Conservation (phyloP, 345 rosid genomes). For the Salix exigua region DNA sequence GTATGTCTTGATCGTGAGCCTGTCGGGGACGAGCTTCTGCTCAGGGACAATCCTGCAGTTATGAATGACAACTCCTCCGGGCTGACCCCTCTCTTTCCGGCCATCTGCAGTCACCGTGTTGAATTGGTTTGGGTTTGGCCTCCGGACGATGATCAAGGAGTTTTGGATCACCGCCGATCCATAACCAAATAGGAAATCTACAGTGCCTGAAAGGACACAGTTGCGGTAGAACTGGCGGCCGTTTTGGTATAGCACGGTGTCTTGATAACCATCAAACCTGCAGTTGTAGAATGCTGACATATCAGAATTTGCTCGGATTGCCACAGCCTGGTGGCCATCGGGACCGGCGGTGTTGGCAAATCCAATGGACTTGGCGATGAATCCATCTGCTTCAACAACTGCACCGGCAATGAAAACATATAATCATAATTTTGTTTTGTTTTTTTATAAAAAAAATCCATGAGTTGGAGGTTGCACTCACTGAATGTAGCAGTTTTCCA, state of each 20-base stretch:
- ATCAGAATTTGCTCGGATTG: slow-evolving; percentile 16
- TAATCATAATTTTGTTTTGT: background rate
- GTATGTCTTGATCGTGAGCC: slow-evolving; percentile 40
- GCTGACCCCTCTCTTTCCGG: slow-evolving; percentile 22
- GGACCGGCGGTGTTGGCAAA: slow-evolving; percentile 31
- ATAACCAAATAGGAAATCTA: slow-evolving; percentile 29
- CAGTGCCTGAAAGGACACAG: slow-evolving; percentile 25
- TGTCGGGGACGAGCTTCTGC: slow-evolving; percentile 33
- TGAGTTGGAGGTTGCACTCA: background rate
- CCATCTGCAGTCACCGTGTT: slow-evolving; percentile 72
- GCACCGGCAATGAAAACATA: background rate
- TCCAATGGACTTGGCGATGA: slow-evolving; percentile 19
- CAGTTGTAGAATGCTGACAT: slow-evolving; percentile 24
- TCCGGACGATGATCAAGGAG: slow-evolving; percentile 24
- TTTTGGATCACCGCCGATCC: slow-evolving; percentile 27
- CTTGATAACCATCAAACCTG: slow-evolving; percentile 24
- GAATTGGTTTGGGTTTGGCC: slow-evolving; percentile 28
- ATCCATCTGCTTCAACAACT: slow-evolving; percentile 25
- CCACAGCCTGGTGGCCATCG: slow-evolving; percentile 31
- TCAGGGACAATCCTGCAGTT: slow-evolving; percentile 79
- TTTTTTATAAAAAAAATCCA: background rate
- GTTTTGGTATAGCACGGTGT: slow-evolving; percentile 20
- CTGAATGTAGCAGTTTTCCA: slow-evolving; percentile 31
- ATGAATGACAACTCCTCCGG: slow-evolving; percentile 51
- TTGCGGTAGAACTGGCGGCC: slow-evolving; percentile 27